phyloP scores from a whole-genome alignment of 2,329 filamentous ascomycete species.

The Daldinia sp. region DNA sequence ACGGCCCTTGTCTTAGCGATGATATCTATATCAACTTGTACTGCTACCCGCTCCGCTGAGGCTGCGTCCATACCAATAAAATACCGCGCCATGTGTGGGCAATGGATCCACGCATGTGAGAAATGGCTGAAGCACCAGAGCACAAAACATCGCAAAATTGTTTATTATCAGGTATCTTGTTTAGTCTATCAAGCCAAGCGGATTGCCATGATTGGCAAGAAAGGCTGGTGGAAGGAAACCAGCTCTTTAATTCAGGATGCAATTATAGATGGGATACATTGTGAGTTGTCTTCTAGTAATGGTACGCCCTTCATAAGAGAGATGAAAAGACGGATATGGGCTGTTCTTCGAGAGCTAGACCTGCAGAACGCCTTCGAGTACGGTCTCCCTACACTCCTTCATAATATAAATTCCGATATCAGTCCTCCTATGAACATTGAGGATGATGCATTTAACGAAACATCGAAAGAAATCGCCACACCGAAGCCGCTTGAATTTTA shows the following conservation, averaged over 20 bases:
- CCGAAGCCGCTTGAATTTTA: conserved; percentile 26
- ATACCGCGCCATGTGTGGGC: conserved; percentile 20
- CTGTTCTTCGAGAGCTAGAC: conserved; percentile 39
- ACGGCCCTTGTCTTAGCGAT: conserved; percentile 45
- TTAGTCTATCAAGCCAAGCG: conserved; percentile 42
- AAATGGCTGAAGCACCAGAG: conserved; percentile 38
- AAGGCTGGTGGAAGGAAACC: conserved; percentile 43
- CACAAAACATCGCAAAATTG: conserved; percentile 35
- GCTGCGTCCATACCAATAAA: conserved; percentile 8
- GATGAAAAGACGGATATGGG: conserved; percentile 42
- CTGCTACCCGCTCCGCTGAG: conserved; percentile 13
- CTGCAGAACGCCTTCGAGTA: conserved; percentile 42
- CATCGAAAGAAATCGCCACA: conserved; percentile 25
- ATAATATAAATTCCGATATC: conserved; percentile 34
- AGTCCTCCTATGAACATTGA: conserved; percentile 38
- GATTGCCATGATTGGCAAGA: conserved; percentile 39
- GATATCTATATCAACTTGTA: conserved; percentile 37
- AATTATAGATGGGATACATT: conserved; percentile 40
- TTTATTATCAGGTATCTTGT: conserved; percentile 41
- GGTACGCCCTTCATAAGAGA: conserved; percentile 34
- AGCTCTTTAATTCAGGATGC: conserved; percentile 41
- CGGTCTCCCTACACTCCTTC: conserved; percentile 38
- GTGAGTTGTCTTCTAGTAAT: conserved; percentile 19
- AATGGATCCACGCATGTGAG: conserved; percentile 40
- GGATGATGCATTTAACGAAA: conserved; percentile 38